Evolutionary conservation across 108 stramenopile genomes (phyloP), one percentile per base, ranked within the genome.

Genomic region (Nitzschia palea): DNA sequence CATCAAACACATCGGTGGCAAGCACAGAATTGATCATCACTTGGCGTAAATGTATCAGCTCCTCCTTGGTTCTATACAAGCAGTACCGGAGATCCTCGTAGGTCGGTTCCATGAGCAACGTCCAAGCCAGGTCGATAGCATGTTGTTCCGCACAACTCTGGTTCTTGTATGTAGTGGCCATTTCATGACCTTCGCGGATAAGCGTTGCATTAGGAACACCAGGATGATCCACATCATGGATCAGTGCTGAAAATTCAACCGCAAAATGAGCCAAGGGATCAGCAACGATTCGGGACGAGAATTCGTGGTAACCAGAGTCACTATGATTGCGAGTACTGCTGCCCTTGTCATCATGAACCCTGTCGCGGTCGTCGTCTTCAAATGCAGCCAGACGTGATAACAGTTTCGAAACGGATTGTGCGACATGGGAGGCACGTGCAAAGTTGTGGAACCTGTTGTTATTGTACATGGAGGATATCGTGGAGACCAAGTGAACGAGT

Each of bases 221-320:
- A 45, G 61, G 61, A 44, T 62, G 61, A 6, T 62, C 61, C 12
- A 62, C 17, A 45, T 76, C 75, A 35, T 76, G 75, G 17, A 76
- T 64, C 30, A 76, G 63, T 2, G 75, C 69, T 22, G 75, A 63
- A 34, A 76, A 65, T 9, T 71, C 67, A 4, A 70, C 31, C 2
- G 69, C 75, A 28, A 76, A 62, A 32, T 71, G 75, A 14, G 64
- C 64, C 67, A 76, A 28, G 12, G 75, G 75, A 43, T 76, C 70
- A 32, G 67, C 47, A 44, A 51, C 53, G 12, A 76, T 71, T 14
- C 67, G 42, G n/a, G 35, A 56, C 6, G 70, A 55, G 44, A 37
- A 71, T 2, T 55, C 29, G n/a, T 44, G 61, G 15, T 34, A n/a
- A n/a, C n/a, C n/a, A n/a, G n/a, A n/a, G n/a, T n/a, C n/a, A n/a